Base-by-base conservation (phyloP, 2,329 filamentous ascomycete genomes). In the Penicillium sumatraense region DNA sequence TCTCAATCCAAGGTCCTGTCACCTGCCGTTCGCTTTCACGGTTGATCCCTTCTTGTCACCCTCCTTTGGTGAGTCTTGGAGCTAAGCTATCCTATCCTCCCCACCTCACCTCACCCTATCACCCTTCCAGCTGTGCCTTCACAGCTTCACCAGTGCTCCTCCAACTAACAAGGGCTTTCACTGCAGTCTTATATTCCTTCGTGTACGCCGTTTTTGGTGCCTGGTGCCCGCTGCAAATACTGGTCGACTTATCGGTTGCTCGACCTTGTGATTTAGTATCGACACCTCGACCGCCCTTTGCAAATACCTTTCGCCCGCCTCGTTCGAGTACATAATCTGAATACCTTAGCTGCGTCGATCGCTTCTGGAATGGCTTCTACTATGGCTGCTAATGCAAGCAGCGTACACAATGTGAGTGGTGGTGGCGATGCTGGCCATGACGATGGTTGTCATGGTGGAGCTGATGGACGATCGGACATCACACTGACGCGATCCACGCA, bases 371-470 rank as follows among this genome's bases (percentile, higher is more conserved):
- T 74, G 72, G 65, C 68, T 58, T 70, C 70, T 52, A 68, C 69
- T 31, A 74, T 76, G 67, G 64, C 70, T 57, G 67, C 70, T 20
- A 74, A 75, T 58, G 57, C 69, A 54, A 66, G 64, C 46, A 61
- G 66, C 46, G 68, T 74, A 60, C 73, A 76, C 65, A 68, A 70
- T 59, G 75, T 76, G 62, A 67, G 73, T 71, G 41, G 44, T 21
- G 36, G 38, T 29, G 26, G 26, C 5, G 26, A 29, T 29, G 26
- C n/a, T n/a, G n/a, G n/a, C n/a, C n/a, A n/a, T n/a, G n/a, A n/a
- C n/a, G 26, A 29, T 29, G 6, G 5, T 29, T 11, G 11, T 29
- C 26, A 29, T 29, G 26, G 11, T 29, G 31, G n/a, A 13, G 31
- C 6, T 8, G 31, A 6, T 5, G 14, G n/a, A 33, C 31, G 49